phyloP scores from a whole-genome alignment of 1,139 yeast genomes.

The Candida sp. region DNA sequence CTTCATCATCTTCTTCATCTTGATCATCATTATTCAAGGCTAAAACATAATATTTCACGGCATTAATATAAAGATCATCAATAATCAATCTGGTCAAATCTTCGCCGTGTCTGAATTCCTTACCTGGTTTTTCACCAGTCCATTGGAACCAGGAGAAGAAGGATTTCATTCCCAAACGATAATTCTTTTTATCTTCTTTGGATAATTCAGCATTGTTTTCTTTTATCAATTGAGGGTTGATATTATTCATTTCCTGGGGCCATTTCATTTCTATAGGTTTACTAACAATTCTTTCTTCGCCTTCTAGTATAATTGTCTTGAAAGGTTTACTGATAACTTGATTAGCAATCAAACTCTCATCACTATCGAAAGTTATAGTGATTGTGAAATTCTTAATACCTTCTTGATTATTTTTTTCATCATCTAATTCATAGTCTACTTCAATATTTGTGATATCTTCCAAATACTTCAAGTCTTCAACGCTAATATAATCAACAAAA shows the following conservation, averaged over 20 bases:
- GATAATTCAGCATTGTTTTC: slow-evolving; percentile 32
- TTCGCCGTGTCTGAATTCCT: slow-evolving; percentile 71
- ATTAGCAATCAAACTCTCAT: slow-evolving; percentile 35
- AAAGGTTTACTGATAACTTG: slow-evolving; percentile 58
- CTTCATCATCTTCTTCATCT: slow-evolving; percentile 26
- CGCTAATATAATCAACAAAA: slow-evolving; percentile 64
- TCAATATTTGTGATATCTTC: slow-evolving; percentile 57
- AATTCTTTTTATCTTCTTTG: slow-evolving; percentile 53
- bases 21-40: slow-evolving; percentile 58
- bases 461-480: slow-evolving; percentile 65
- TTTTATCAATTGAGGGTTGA: slow-evolving; percentile 50
- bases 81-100: slow-evolving; percentile 60
- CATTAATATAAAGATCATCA: slow-evolving; percentile 69
- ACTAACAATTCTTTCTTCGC: slow-evolving; percentile 52
- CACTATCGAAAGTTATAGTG: slow-evolving; percentile 46
- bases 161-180: slow-evolving; percentile 69
- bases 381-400: slow-evolving; percentile 46
- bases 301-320: slow-evolving; percentile 39
- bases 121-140: slow-evolving; percentile 73
- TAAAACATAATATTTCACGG: slow-evolving; percentile 68
- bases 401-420: slow-evolving; percentile 27
- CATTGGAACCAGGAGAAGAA: slow-evolving; percentile 73
- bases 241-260: slow-evolving; percentile 54
- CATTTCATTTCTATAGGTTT: slow-evolving; percentile 49
- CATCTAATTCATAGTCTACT: slow-evolving; percentile 46